These are phyloP conservation scores for Fusarium decemcellulare DNA, from an alignment of 2,329 filamentous ascomycete species.

Conservation along the genomic window DNA sequence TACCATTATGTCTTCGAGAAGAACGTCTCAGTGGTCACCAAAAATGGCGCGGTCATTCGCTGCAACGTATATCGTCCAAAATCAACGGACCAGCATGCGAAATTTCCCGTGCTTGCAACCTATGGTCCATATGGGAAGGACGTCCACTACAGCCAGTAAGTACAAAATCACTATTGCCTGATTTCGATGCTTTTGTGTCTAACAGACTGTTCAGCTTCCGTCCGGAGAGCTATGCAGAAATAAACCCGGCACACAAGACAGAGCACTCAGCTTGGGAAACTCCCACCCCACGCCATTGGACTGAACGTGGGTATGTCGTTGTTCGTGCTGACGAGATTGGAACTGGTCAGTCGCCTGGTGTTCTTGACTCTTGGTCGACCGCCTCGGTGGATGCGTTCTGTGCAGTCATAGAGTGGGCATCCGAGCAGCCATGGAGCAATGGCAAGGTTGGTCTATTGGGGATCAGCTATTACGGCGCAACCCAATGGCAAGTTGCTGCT, in stretches of 20 bases:
- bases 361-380: constrained; percentile 2
- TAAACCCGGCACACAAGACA: background rate
- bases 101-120: background rate
- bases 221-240: background rate
- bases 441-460: constrained; percentile 64
- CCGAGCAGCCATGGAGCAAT: constrained; percentile 54
- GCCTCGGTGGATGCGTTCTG: background rate
- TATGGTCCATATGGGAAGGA: background rate
- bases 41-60: constrained; percentile 5
- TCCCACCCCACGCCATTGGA: constrained; percentile 10
- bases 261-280: constrained; percentile 16
- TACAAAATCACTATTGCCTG: too few species aligned
- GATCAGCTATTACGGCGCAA: constrained; percentile 60
- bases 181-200: too few species aligned
- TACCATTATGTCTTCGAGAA: constrained; percentile 33
- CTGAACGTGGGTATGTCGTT: constrained; percentile 5
- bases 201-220: too few species aligned
- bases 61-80: constrained; percentile 23
- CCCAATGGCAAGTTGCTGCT: constrained; percentile 62
- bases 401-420: constrained; percentile 9
- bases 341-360: constrained; percentile 4
- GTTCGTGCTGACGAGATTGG: constrained; percentile 16
- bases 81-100: constrained; percentile 12
- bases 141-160: too few species aligned
- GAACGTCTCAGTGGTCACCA: constrained; percentile 29